A percentile compares a stretch with the other conserved stretches of the same genome.
These are phyloP conservation scores for Santalum album DNA, from an alignment of 164 flowering plant species.

Conservation along the genomic window DNA sequence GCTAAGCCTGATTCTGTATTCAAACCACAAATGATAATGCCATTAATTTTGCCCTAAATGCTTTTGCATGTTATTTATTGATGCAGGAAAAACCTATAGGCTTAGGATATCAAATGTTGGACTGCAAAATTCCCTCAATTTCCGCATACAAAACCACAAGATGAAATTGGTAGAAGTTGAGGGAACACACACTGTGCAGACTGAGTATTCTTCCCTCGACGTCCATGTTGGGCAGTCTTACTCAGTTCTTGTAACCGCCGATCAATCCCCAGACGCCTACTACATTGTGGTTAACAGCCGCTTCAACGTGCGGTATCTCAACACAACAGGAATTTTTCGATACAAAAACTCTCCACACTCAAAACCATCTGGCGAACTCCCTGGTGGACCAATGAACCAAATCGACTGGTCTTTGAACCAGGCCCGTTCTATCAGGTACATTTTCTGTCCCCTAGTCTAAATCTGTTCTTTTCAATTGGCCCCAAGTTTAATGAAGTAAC, in stretches of 20 bases:
- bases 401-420: slow-evolving; percentile 84
- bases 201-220: slow-evolving; percentile 64
- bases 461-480: too few species aligned
- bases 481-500: too few species aligned
- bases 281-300: slow-evolving; percentile 62
- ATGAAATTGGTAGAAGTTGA: slow-evolving; percentile 77
- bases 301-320: slow-evolving; percentile 42
- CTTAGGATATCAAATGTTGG: slow-evolving; percentile 82
- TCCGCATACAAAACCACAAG: slow-evolving; percentile 65
- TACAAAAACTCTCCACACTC: slow-evolving; percentile 61
- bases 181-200: slow-evolving; percentile 75
- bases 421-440: slow-evolving; percentile 76
- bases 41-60: too few species aligned
- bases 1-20: too few species aligned
- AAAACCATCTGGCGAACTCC: slow-evolving; percentile 47
- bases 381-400: slow-evolving; percentile 84
- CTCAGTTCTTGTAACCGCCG: slow-evolving; percentile 74
- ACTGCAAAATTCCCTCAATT: slow-evolving; percentile 62
- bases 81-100: slow-evolving; percentile 80
- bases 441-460: too few species aligned
- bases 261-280: slow-evolving; percentile 60
- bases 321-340: slow-evolving; percentile 53
- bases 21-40: too few species aligned
- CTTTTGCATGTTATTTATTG: too few species aligned
- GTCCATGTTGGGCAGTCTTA: slow-evolving; percentile 79